Base-by-base conservation (phyloP, 1,139 yeast genomes). In the Groenewaldozyma sp. region DNA sequence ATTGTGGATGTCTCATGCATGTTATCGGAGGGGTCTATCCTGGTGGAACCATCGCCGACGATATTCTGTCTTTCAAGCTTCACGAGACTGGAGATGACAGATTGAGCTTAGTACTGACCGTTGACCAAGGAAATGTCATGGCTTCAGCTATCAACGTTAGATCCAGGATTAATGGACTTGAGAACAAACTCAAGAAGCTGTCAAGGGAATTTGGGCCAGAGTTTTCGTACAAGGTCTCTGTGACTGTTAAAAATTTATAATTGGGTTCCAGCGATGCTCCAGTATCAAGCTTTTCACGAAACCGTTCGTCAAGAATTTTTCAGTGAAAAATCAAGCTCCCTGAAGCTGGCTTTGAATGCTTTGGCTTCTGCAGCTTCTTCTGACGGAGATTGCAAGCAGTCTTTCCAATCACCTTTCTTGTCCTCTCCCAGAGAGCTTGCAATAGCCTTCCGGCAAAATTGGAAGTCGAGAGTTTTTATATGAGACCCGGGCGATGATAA, bases 381-480 rank as follows among this genome's bases (percentile, higher is more conserved):
- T 20, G 63, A 61, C 37, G 62, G 63, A 0, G 80, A 63, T 55
- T 82, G 91, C 41, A 64, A 63, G 50, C 95, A 84, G 42, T 75
- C 73, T 43, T 79, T 81, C 95, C 95, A 84, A 45, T 74, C 74
- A 0, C 74, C 62, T 49, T 93, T 65, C 11, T 46, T 48, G 7
- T 40, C 37, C 44, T 76, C 75, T 37, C 68, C 72, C 36, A 83
- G 58, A 2, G 78, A 59, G 46, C 65, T 68, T 0, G 94, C 87
- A 35, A 82, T 53, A 0, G 82, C 87, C 50, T 86, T 68, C 55
- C 95, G 68, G 2, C 94, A 93, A 51, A 84, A 81, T 49, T 82
- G 94, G 16, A 82, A 60, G 56, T 84, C 94, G 7, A 83, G 51
- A 17, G 44, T 35, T 24, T 39, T 43, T 3, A 51, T 45, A 9